Evolutionary conservation across 345 rosid species (phyloP), one percentile per base, ranked within the genome.

Genomic region (Trapa bicornis): DNA sequence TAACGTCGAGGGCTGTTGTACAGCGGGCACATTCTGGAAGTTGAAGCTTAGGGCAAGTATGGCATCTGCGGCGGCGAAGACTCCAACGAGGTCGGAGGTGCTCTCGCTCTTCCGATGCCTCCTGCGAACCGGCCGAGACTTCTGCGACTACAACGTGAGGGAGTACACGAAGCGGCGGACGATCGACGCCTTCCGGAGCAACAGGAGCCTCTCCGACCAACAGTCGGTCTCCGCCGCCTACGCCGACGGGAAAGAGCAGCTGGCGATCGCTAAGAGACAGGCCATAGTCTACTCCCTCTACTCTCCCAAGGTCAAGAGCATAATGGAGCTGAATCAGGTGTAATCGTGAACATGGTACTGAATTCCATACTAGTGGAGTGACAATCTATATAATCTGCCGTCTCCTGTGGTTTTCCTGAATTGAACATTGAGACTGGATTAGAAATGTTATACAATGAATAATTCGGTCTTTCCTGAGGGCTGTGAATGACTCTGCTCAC

Each of bases 161-260:
- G 96, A 86, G 81, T 93, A 93, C 78, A 38, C 82, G 7, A 93
- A 81, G 78, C 89, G 95, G 37, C 90, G 96, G 58, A 71, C 89
- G 47, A 33, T 79, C 65, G 96, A 89, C 76, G 89, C 80, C 14
- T 94, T 91, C 76, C 92, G 88, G 41, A 56, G 62, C 57, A 83
- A 81, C 80, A 72, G 57, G 75, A 65, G 38, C 65, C 81, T 90
- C 50, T 68, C 85, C 5, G 88, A 93, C 41, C 72, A 78, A 11
- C 75, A 86, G 0, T 71, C 79, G 75, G 72, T 86, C 37, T 62
- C 72, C 29, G 80, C 86, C 14, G 92, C 87, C 5, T 87, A 74
- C 74, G 68, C 76, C 61, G 85, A 86, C 33, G 96, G 88, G 37
- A 86, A 75, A 50, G 43, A 73, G 45, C 91, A 86, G 80, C 87